Base-by-base conservation (phyloP, 192 early-diverging fungal genomes). In the Oehlia diaphana region DNA sequence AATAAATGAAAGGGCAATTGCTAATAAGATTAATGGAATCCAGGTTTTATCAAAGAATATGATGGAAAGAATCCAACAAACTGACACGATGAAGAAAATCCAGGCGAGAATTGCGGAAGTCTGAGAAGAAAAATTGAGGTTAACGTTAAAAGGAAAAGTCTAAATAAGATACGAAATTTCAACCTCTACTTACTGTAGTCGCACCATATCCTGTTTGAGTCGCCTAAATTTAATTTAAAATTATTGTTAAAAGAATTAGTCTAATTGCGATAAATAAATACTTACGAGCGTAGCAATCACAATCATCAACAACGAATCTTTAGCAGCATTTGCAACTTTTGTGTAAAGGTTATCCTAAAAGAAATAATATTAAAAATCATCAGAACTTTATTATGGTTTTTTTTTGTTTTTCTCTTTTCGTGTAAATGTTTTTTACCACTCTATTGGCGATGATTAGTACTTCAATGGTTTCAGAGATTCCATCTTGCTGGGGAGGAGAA, bases 241-340 rank as follows among this genome's bases (percentile, higher is more conserved):
- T 44, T 44, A 9, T 44, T 44, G 7, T 47, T 47, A 12, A 12
- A 47, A 31, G 31, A 0, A 31, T 2, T 31, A 31, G 31, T 2
- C 31, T 31, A 31, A 28, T 63, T 63, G 4, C 14, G 3, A 63
- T 10, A 23, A 64, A 64, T 26, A 64, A 64, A 64, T 1, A 64
- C 63, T 64, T 64, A 64, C 63, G 21, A 64, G 21, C 9, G 63
- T 64, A n/a, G 63, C 63, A 26, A 64, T 64, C 21, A 64, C n/a
- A 28, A 64, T n/a, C 63, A 64, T 64, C 26, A 64, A 64, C 63
- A 64, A 64, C 10, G 63, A 64, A 64, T 64, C 63, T 23, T 26
- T 64, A 10, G 63, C 63, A 64, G 21, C 21, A 23, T 64, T 64
- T 64, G 63, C 2, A 12, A 21, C 21, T 64, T 64, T 64, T 23